Base-by-base conservation (phyloP, 2,329 filamentous ascomycete genomes). In the Pseudogymnoascus sp. region DNA sequence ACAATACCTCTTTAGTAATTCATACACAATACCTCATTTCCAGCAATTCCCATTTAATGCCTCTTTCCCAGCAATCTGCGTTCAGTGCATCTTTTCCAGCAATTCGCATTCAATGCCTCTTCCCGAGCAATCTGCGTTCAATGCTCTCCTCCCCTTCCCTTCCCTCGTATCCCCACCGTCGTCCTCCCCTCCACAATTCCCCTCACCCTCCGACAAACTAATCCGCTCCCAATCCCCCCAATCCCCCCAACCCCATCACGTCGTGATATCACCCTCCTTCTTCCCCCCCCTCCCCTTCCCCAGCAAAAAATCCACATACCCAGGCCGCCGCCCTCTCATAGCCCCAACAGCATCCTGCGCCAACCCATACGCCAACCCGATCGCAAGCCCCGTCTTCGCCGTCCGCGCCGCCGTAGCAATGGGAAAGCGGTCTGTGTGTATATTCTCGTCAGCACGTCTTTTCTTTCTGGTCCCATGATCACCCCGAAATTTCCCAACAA, bases 291-390 rank as follows among this genome's bases (percentile, higher is more conserved):
- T 73, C 62, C 78, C 72, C 59, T 78, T 78, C 65, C 80, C 78
- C 68, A 81, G 77, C 62, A 87, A 69, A 69, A 86, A 89, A 64
- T 91, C 86, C 65, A 96, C 78, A 73, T 96, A 96, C 19, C 85
- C 85, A 35, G 93, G 84, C 62, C 81, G 84, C 70, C 89, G 86
- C 62, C 91, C 91, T 73, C 85, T 87, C 61, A 85, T 77, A 65
- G 87, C 79, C 62, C 86, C 85, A 35, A 95, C 74, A 10, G 81
- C 77, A 76, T 97, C 93, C 76, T 97, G 93, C 64, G 88, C 74
- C 38, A 93, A 78, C 24, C 93, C 93, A 76, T 91, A 97, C 6
- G 79, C 83, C 37, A 96, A 72, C 19, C 93, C 93, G 67, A 92
- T 86, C 68, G 89, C 79, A 53, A 97, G 78, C 1, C 92, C 93